Evolutionary conservation across 495 filamentous ascomycete genomes (phyloP), one percentile per base, ranked within the genome.

Genomic region (Trichoderma erinaceum): DNA sequence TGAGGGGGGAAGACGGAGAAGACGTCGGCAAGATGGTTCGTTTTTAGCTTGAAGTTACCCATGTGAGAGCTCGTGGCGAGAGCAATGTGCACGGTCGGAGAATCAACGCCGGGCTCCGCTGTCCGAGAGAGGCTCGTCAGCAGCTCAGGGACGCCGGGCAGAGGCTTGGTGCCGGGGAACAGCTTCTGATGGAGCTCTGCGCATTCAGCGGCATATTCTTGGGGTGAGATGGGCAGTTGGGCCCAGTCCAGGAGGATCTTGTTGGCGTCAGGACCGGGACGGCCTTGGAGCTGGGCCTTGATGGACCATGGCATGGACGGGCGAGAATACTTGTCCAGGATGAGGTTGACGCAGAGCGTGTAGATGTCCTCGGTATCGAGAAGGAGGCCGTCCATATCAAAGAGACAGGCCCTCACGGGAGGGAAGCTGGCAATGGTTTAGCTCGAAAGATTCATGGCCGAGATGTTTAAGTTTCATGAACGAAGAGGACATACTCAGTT

Each of bases 321-420:
- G 44, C 87, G 87, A 68, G 84, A 84, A 75, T 93, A 89, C 73
- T 90, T 85, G 50, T 81, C 79, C 8, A 99, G 89, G 50, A 98
- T 84, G 46, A 86, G 77, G 77, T 98, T 97, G 35, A 91, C 90
- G 77, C 89, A 89, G 29, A 85, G 75, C 0, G 92, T 95, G 81
- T 98, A 98, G 68, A 90, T 84, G 76, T 99, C 96, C 75, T 99
- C 95, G 18, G 92, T 92, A 78, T 98, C 88, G 70, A 99, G 88
- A 23, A 99, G 84, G 35, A 99, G 88, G 56, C 95, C 95, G 75
- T 99, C 95, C 93, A 99, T 97, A 83, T 99, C 95, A 75, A 99
- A 99, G 68, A 99, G 88, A 79, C 93, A 97, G 68, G 95, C 95
- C 68, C 92, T 86, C 68, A 98, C 85, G 63, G 89, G 88, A 29